A percentile compares a stretch with the other conserved stretches of the same genome.
Evolutionary conservation across 2,329 filamentous ascomycete species (phyloP).

Genomic region (Leptosphaerulina australis): DNA sequence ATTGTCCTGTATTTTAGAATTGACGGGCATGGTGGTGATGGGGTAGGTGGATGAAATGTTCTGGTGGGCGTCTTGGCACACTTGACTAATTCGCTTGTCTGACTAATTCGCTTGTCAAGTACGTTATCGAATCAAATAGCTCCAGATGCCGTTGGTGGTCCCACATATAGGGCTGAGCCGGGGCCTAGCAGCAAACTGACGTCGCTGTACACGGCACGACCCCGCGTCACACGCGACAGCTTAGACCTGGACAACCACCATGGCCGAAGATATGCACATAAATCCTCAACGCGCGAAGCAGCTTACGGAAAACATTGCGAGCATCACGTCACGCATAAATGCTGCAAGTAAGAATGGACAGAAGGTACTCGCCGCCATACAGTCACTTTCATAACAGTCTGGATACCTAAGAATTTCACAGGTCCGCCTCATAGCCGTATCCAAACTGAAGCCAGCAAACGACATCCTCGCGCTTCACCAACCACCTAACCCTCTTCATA

Average conservation of each 20-base stretch:
- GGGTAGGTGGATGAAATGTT: no score
- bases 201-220: conserved; percentile 16
- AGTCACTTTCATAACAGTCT: not conserved
- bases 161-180: conserved; percentile 19
- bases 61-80: no score
- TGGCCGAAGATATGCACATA: conserved; percentile 49
- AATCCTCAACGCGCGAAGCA: conserved; percentile 54
- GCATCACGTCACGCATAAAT: conserved; percentile 51
- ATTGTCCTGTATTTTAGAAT: no score
- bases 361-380: conserved; percentile 30
- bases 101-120: no score
- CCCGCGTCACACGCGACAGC: conserved; percentile 20
- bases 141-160: no score
- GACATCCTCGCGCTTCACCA: conserved; percentile 86
- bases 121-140: no score
- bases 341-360: conserved; percentile 43
- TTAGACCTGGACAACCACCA: conserved; percentile 23
- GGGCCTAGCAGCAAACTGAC: conserved; percentile 24
- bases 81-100: no score
- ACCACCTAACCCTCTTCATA: conserved; percentile 56
- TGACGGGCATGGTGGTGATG: no score
- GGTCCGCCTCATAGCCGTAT: conserved; percentile 91
- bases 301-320: conserved; percentile 53
- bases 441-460: conserved; percentile 91
- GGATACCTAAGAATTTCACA: conserved; percentile 43